phyloP scores from a whole-genome alignment of 2,329 filamentous ascomycete genomes.

The Diplodia seriata region DNA sequence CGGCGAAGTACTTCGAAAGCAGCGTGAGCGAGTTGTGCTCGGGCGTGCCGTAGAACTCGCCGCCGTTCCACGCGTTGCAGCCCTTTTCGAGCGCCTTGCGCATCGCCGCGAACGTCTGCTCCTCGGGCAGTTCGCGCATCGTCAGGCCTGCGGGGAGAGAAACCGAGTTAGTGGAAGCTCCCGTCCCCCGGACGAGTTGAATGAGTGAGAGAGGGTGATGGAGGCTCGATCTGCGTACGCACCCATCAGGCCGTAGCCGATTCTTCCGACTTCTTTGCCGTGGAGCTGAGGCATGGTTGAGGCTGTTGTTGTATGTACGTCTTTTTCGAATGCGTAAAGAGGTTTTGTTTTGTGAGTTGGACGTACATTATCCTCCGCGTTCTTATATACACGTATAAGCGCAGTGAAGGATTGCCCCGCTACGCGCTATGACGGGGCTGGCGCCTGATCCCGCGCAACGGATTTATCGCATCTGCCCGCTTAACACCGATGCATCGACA shows the following conservation, averaged over 20 bases:
- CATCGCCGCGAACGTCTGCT: constrained; percentile 54
- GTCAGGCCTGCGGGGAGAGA: not conserved
- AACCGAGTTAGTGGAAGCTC: not conserved
- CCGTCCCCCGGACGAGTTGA: not conserved
- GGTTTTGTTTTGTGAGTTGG: too few relatives aligned
- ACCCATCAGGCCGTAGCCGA: constrained; percentile 59
- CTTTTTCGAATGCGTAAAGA: too few relatives aligned
- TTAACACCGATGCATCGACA: too few relatives aligned
- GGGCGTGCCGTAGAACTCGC: constrained; percentile 50
- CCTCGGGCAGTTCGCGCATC: constrained; percentile 34
- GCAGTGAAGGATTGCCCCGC: too few relatives aligned
- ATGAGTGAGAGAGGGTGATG: not conserved
- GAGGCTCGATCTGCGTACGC: not conserved
- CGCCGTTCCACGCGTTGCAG: constrained; percentile 53
- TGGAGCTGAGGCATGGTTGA: constrained; percentile 45
- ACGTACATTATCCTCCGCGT: too few relatives aligned
- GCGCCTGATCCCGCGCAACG: too few relatives aligned
- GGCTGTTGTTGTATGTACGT: too few relatives aligned
- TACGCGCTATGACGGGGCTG: too few relatives aligned
- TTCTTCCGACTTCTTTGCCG: constrained; percentile 49
- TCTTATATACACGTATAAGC: too few relatives aligned
- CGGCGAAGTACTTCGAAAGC: constrained; percentile 52
- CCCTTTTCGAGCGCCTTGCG: constrained; percentile 49
- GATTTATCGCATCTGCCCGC: too few relatives aligned
- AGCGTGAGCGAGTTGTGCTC: constrained; percentile 47